A percentile compares a stretch with the other conserved stretches of the same genome.
These are phyloP conservation scores for Sechiopsis laciniata DNA, from an alignment of 306 rosid genomes.

Conservation along the genomic window DNA sequence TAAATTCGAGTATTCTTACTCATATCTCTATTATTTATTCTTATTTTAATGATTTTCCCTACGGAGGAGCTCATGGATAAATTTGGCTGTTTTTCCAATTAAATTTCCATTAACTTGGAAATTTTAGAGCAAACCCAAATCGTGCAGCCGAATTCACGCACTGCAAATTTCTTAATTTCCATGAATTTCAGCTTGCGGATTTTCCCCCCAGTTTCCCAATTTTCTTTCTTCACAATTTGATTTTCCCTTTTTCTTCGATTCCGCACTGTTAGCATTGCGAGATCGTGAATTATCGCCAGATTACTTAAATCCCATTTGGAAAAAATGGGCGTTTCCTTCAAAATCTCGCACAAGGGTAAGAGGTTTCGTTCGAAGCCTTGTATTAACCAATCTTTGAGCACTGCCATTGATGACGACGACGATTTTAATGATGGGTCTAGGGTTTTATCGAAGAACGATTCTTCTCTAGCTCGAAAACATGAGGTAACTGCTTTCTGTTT, in stretches of 20 bases:
- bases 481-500: constrained; percentile 28
- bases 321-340: constrained; percentile 50
- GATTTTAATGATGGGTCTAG: constrained; percentile 31
- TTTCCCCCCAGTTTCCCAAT: too few species aligned
- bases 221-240: neutral
- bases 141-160: neutral
- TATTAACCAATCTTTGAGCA: constrained; percentile 27
- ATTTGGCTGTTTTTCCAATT: neutral
- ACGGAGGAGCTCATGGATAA: neutral
- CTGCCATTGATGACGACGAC: constrained; percentile 28
- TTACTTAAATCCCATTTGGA: neutral
- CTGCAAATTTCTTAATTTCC: neutral
- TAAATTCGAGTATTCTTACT: too few species aligned
- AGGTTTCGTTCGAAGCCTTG: constrained; percentile 41
- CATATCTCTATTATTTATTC: too few species aligned
- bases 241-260: neutral
- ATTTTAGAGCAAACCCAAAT: neutral
- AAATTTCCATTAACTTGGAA: neutral
- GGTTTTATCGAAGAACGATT: constrained; percentile 20
- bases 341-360: constrained; percentile 44
- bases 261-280: neutral
- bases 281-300: constrained; percentile 9
- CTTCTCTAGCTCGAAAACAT: constrained; percentile 24
- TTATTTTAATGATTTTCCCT: too few species aligned
- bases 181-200: too few species aligned